Conservation (phyloP, 2,329 filamentous ascomycete species). For the Arachnomyces sp. region DNA sequence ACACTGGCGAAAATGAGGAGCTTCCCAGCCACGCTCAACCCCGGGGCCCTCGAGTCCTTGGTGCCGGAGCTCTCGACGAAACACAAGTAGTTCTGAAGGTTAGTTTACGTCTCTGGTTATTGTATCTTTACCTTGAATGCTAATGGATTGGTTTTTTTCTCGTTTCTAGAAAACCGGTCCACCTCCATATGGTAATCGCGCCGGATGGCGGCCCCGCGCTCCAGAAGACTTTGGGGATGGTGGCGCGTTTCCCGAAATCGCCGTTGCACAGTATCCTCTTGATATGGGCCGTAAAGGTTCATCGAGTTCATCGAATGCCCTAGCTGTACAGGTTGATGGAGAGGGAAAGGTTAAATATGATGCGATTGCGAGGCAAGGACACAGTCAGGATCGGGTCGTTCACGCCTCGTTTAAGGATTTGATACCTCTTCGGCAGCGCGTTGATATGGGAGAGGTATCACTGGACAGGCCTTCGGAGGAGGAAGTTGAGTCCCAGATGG, state of each 20-base stretch:
- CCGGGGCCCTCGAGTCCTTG: conserved; percentile 74
- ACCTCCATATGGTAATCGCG: conserved; percentile 77
- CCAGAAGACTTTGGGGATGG: conserved; percentile 94
- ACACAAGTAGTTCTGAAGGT: conserved; percentile 76
- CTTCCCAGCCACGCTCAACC: conserved; percentile 62
- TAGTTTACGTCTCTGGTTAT: conserved; percentile 15
- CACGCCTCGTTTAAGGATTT: conserved; percentile 96
- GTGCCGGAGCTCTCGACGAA: conserved; percentile 71
- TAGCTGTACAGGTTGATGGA: conserved; percentile 83
- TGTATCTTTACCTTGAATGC: background rate
- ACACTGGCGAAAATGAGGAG: conserved; percentile 84
- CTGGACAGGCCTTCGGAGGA: conserved; percentile 78
- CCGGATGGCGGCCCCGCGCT: conserved; percentile 81
- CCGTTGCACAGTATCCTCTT: conserved; percentile 88
- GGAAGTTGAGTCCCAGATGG: conserved; percentile 73
- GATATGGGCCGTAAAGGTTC: conserved; percentile 79
- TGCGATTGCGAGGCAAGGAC: conserved; percentile 83
- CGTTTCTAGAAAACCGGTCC: conserved; percentile 64
- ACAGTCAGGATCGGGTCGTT: conserved; percentile 73
- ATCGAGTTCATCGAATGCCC: conserved; percentile 67
- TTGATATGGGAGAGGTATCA: conserved; percentile 85
- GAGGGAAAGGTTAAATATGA: conserved; percentile 96
- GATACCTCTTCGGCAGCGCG: conserved; percentile 86
- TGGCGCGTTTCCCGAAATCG: conserved; percentile 89
- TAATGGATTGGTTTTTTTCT: conserved; percentile 12